Evolutionary conservation across 1,139 yeast genomes (phyloP).

Genomic region (Blastobotrys persicus): DNA sequence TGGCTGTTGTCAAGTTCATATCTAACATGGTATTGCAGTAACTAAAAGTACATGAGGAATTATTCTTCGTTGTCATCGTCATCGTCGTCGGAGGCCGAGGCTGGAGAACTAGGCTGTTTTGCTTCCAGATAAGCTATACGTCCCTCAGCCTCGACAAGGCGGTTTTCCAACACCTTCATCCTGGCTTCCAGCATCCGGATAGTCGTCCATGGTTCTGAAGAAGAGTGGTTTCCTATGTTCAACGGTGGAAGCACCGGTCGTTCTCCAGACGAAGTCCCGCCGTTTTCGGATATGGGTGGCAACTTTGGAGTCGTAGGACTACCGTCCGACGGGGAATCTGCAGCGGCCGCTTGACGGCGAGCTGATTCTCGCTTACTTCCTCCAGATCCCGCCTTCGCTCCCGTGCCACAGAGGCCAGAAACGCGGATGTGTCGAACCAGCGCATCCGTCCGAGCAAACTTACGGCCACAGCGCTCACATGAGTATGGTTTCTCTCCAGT

Average conservation of each 20-base stretch:
- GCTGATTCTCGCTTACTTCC: too few species aligned
- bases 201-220: constrained; percentile 21
- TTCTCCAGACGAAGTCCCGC: background rate
- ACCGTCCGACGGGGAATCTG: background rate
- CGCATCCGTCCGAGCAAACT: constrained; percentile 78
- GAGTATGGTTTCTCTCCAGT: constrained; percentile 70
- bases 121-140: constrained; percentile 14
- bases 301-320: background rate
- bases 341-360: background rate
- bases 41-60: background rate
- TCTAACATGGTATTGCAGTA: background rate
- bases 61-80: background rate
- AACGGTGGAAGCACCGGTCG: constrained; percentile 6
- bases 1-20: too few species aligned
- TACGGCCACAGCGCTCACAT: constrained; percentile 60
- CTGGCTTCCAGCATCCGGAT: constrained; percentile 33
- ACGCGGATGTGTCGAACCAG: constrained; percentile 59
- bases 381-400: too few species aligned
- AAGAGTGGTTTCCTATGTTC: constrained; percentile 3
- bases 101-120: background rate
- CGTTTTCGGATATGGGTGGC: constrained; percentile 8
- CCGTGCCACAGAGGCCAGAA: constrained; percentile 33
- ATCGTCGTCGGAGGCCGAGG: background rate
- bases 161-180: constrained; percentile 33
- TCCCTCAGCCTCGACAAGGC: constrained; percentile 33